phyloP scores from a whole-genome alignment of 2,329 filamentous ascomycete species.

The Alternaria gaisen region DNA sequence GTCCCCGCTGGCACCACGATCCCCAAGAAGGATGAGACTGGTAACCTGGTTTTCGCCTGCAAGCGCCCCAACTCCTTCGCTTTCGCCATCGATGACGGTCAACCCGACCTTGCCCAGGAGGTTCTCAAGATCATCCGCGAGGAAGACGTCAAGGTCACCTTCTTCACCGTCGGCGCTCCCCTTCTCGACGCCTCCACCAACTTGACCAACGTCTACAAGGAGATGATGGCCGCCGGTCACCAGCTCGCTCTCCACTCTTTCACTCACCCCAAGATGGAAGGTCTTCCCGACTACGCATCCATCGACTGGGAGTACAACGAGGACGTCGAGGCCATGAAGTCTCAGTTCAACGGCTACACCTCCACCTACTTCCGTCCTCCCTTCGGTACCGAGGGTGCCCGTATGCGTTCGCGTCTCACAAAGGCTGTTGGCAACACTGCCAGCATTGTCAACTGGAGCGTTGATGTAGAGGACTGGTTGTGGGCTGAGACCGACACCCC shows the following conservation, averaged over 20 bases:
- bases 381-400: slow-evolving; percentile 72
- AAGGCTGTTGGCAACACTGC: slow-evolving; percentile 56
- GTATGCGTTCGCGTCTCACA: slow-evolving; percentile 70
- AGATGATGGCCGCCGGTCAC: slow-evolving; percentile 70
- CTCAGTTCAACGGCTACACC: slow-evolving; percentile 47
- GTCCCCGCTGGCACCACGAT: slow-evolving; percentile 63
- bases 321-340: slow-evolving; percentile 61
- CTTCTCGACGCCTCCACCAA: slow-evolving; percentile 68
- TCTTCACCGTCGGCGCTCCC: slow-evolving; percentile 74
- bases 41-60: slow-evolving; percentile 69
- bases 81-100: slow-evolving; percentile 76
- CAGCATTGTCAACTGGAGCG: slow-evolving; percentile 72
- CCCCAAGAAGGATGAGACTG: slow-evolving; percentile 68
- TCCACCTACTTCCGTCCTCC: slow-evolving; percentile 72
- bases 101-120: slow-evolving; percentile 66
- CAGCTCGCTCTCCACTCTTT: slow-evolving; percentile 74
- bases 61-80: slow-evolving; percentile 74
- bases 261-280: slow-evolving; percentile 74
- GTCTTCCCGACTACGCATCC: slow-evolving; percentile 59
- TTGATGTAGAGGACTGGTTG: slow-evolving; percentile 76
- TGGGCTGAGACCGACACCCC: slow-evolving; percentile 70
- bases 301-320: slow-evolving; percentile 71
- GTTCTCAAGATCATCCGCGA: slow-evolving; percentile 69
- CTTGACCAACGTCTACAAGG: slow-evolving; percentile 69
- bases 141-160: slow-evolving; percentile 71